Evolutionary conservation across 148 eudicot genomes (phyloP).

Genomic region (Amaranthus palmeri): DNA sequence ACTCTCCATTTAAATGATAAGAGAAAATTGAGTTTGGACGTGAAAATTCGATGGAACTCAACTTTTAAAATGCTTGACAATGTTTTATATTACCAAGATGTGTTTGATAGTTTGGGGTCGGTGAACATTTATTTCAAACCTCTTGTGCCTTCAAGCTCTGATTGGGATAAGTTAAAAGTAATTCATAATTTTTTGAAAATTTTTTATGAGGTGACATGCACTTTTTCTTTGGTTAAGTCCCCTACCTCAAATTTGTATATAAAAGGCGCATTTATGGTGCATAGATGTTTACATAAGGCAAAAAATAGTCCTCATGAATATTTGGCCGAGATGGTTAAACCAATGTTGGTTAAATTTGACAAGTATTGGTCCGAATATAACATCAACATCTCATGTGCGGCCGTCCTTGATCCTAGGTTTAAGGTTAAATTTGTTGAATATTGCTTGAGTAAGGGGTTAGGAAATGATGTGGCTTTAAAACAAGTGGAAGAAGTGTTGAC

Average conservation of each 20-base stretch:
- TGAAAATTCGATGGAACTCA: not conserved
- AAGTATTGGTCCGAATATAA: too few species aligned
- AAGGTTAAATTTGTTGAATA: not conserved
- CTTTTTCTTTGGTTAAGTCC: too few species aligned
- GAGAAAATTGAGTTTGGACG: constrained; percentile 1
- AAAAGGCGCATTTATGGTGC: not conserved
- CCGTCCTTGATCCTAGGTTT: not conserved
- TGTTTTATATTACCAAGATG: not conserved
- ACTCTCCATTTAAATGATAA: not conserved
- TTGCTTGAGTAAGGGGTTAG: not conserved
- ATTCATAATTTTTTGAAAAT: too few species aligned
- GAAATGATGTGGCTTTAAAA: too few species aligned
- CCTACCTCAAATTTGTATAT: too few species aligned
- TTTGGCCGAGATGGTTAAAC: too few species aligned
- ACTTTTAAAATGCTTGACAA: not conserved
- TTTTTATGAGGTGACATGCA: too few species aligned
- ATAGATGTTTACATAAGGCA: not conserved
- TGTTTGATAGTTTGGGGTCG: not conserved
- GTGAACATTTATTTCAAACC: not conserved
- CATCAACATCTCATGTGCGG: not conserved
- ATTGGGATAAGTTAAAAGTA: not conserved
- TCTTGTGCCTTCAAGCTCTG: not conserved
- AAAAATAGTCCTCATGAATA: too few species aligned
- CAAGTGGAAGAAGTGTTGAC: too few species aligned
- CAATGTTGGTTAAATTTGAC: too few species aligned